phyloP scores from a whole-genome alignment of 2,329 filamentous ascomycete species.

The Ophiostoma novo-ulmi region DNA sequence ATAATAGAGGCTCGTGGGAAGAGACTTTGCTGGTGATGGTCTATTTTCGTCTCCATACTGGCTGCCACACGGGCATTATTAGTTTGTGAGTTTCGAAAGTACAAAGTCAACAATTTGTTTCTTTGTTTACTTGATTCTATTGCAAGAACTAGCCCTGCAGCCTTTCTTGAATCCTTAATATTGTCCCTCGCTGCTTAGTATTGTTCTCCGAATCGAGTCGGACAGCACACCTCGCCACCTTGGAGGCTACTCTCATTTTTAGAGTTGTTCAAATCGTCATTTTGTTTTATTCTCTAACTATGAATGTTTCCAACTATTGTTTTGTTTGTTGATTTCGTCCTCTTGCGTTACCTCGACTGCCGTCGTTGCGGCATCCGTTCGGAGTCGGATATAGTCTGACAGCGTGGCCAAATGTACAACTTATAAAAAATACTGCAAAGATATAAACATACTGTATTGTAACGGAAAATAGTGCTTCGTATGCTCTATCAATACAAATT shows the following conservation, averaged over 20 bases:
- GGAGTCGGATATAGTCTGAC: background rate
- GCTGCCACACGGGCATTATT: background rate
- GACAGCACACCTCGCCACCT: background rate
- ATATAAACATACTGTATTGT: too few species aligned
- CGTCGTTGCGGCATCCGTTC: background rate
- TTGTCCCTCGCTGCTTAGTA: background rate
- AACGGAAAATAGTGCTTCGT: too few species aligned
- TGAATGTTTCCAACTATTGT: too few species aligned
- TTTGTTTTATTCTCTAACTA: too few species aligned
- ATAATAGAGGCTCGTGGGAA: background rate
- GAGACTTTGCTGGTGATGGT: background rate
- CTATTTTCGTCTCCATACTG: background rate
- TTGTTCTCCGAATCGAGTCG: background rate
- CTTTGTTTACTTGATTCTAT: background rate
- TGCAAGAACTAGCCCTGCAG: background rate
- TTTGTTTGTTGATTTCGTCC: background rate
- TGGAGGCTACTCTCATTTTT: too few species aligned
- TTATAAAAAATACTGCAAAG: too few species aligned
- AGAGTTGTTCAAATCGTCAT: too few species aligned
- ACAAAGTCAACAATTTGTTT: background rate
- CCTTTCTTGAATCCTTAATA: background rate
- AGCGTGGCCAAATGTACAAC: background rate
- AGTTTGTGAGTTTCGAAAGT: background rate
- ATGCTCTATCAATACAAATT: background rate
- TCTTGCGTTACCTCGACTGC: background rate